These are phyloP conservation scores for Pseudomonodictys pantanalensis DNA, from an alignment of 495 filamentous ascomycete genomes.

Conservation along the genomic window DNA sequence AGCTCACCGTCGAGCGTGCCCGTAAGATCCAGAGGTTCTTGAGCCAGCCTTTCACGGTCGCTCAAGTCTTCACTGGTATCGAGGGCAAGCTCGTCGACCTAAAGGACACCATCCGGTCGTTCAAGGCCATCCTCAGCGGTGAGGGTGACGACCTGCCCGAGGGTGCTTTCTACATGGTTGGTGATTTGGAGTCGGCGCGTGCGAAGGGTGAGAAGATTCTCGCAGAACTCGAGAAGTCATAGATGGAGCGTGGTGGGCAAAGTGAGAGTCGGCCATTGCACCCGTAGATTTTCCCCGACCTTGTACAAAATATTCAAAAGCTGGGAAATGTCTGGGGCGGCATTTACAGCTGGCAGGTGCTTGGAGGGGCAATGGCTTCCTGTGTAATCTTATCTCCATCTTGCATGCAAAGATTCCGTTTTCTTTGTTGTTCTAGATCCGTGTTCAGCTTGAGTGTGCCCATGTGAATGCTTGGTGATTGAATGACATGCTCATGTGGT, in stretches of 20 bases:
- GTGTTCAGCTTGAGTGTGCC: neutral
- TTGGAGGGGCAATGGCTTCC: slow-evolving; percentile 28
- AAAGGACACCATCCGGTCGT: slow-evolving; percentile 94
- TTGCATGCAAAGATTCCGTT: slow-evolving; percentile 23
- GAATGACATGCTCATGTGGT: too few species aligned
- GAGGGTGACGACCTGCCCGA: slow-evolving; percentile 95
- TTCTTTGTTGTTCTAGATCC: neutral
- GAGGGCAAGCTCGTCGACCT: slow-evolving; percentile 95
- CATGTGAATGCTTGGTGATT: neutral
- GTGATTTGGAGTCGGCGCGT: slow-evolving; percentile 86
- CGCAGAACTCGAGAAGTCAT: slow-evolving; percentile 78
- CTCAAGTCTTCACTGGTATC: slow-evolving; percentile 97
- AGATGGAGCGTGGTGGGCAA: slow-evolving; percentile 14
- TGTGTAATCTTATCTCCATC: slow-evolving; percentile 33
- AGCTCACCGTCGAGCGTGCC: slow-evolving; percentile 99
- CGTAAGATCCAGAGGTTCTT: slow-evolving; percentile 99
- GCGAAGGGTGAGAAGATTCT: slow-evolving; percentile 99
- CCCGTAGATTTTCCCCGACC: neutral
- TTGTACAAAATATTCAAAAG: slow-evolving; percentile 25
- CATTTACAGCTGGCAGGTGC: slow-evolving; percentile 5
- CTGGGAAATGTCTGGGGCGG: slow-evolving; percentile 4
- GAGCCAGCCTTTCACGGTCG: slow-evolving; percentile 97
- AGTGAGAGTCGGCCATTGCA: slow-evolving; percentile 13
- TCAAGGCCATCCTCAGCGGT: slow-evolving; percentile 96
- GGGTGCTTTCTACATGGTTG: slow-evolving; percentile 97